Conservation (phyloP, 148 eudicot species). For the Suaeda aralocaspica region DNA sequence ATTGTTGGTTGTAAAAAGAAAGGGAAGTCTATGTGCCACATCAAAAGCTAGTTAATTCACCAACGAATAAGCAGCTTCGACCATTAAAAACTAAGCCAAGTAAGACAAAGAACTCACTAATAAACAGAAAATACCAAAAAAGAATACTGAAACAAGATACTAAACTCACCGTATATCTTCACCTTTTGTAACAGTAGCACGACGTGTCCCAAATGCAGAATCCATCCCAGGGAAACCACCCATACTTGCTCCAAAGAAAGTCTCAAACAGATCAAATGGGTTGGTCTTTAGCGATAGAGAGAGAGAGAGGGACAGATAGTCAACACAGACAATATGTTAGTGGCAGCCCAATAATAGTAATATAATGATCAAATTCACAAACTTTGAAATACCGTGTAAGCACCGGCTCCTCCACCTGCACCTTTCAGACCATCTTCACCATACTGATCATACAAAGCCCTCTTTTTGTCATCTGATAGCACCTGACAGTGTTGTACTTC, state of each 20-base stretch:
- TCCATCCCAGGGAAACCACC: constrained; percentile 78
- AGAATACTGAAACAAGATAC: constrained; percentile 10
- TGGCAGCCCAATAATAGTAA: not conserved
- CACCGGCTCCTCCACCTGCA: constrained; percentile 72
- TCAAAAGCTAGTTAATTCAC: not conserved
- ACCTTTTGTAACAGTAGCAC: constrained; percentile 75
- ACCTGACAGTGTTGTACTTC: constrained; percentile 72
- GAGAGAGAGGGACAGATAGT: not conserved
- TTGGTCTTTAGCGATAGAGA: constrained; percentile 46
- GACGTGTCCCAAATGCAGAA: constrained; percentile 67
- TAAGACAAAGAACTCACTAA: not conserved
- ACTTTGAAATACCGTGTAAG: constrained; percentile 65
- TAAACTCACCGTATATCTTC: constrained; percentile 91
- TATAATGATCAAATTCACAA: constrained; percentile 3
- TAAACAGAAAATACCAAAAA: not conserved
- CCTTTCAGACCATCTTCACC: constrained; percentile 98
- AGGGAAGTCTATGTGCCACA: not conserved
- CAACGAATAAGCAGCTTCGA: not conserved
- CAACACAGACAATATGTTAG: constrained; percentile 11
- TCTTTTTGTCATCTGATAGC: constrained; percentile 96
- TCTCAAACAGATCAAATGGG: constrained; percentile 98
- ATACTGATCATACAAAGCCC: constrained; percentile 92
- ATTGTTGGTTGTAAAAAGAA: not conserved
- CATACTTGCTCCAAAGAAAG: constrained; percentile 89
- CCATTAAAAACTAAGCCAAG: constrained; percentile 1